phyloP scores from a whole-genome alignment of 2,329 filamentous ascomycete genomes.

The Ilyonectria destructans region DNA sequence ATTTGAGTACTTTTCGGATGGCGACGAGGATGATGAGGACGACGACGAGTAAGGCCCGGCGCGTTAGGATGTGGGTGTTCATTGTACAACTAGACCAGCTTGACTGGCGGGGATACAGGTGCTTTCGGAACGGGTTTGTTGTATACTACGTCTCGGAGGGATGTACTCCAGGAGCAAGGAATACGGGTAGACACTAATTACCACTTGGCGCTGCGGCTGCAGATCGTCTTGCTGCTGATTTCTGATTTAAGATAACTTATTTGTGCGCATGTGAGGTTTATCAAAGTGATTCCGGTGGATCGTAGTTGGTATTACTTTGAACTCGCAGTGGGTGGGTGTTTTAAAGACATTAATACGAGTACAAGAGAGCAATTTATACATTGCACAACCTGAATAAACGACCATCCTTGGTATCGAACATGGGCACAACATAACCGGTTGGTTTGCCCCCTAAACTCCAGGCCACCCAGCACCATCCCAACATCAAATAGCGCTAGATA shows the following conservation, averaged over 20 bases:
- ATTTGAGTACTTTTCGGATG: conserved; percentile 86
- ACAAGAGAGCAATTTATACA: too few species aligned
- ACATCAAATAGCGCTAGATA: conserved; percentile 2
- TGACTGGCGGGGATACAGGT: conserved; percentile 36
- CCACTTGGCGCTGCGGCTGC: conserved; percentile 1
- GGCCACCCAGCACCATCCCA: not conserved
- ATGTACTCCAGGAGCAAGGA: conserved; percentile 36
- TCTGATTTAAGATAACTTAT: conserved; percentile 3
- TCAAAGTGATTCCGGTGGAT: not conserved
- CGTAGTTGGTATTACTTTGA: not conserved
- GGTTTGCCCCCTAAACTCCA: not conserved
- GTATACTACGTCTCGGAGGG: conserved; percentile 41
- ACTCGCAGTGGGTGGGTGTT: not conserved
- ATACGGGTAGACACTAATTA: conserved; percentile 40
- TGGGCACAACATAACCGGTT: too few species aligned
- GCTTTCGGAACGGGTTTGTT: conserved; percentile 29
- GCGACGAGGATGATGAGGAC: conserved; percentile 71
- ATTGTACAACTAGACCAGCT: conserved; percentile 47
- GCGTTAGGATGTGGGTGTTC: conserved; percentile 14
- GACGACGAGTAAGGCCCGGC: conserved; percentile 46
- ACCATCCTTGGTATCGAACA: too few species aligned
- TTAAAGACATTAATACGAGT: too few species aligned
- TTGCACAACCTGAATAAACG: too few species aligned
- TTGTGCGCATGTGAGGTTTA: not conserved
- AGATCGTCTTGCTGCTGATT: conserved; percentile 13